These are phyloP conservation scores for Copromyces sp. DNA, from an alignment of 495 filamentous ascomycete genomes.

Conservation along the genomic window DNA sequence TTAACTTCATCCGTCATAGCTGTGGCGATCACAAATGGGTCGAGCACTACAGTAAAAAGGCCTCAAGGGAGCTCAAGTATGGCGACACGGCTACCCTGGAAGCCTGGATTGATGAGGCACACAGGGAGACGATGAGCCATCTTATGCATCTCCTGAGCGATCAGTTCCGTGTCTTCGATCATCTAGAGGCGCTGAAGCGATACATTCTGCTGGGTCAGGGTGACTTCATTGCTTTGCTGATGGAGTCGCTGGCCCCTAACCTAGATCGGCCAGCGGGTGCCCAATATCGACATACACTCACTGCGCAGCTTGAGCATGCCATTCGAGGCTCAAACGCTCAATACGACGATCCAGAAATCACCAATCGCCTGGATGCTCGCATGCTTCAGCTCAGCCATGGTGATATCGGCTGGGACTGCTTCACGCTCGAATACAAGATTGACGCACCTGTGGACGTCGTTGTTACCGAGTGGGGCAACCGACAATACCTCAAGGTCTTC, in stretches of 20 bases:
- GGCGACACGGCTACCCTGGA: slow-evolving; percentile 89
- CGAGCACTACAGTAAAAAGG: slow-evolving; percentile 85
- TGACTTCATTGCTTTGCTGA: slow-evolving; percentile 94
- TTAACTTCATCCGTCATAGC: slow-evolving; percentile 96
- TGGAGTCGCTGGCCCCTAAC: slow-evolving; percentile 89
- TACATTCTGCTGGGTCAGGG: slow-evolving; percentile 92
- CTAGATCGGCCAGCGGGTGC: slow-evolving; percentile 91
- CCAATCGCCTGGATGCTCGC: slow-evolving; percentile 84
- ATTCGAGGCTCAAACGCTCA: slow-evolving; percentile 96
- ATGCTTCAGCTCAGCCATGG: slow-evolving; percentile 94
- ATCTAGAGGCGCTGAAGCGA: slow-evolving; percentile 84
- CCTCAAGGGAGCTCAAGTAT: slow-evolving; percentile 85
- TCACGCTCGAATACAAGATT: slow-evolving; percentile 97
- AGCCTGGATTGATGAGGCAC: slow-evolving; percentile 89
- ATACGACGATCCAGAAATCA: slow-evolving; percentile 85
- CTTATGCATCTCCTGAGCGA: slow-evolving; percentile 88
- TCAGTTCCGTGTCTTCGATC: slow-evolving; percentile 89
- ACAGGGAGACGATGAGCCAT: slow-evolving; percentile 93
- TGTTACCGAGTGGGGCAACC: slow-evolving; percentile 86
- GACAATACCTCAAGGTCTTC: slow-evolving; percentile 97
- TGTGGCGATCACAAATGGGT: slow-evolving; percentile 95
- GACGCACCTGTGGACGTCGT: slow-evolving; percentile 96
- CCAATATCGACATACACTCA: slow-evolving; percentile 90
- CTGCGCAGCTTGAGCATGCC: slow-evolving; percentile 93
- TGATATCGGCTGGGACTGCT: slow-evolving; percentile 98